phyloP scores from a whole-genome alignment of 164 flowering plant species.

The Dillenia turbinata region DNA sequence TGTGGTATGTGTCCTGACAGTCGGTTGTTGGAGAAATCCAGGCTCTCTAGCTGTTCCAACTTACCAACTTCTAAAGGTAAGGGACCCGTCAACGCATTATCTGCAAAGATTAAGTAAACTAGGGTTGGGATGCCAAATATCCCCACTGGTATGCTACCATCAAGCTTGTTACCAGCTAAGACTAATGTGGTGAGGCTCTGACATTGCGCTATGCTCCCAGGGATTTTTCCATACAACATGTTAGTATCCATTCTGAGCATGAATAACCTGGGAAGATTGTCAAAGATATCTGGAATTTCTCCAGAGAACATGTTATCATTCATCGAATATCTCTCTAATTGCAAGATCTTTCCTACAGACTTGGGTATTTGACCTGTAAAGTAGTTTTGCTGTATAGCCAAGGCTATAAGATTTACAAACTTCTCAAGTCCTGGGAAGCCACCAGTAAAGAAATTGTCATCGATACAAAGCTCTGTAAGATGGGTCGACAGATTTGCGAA shows the following conservation, averaged over 20 bases:
- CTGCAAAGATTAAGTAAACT: neutral
- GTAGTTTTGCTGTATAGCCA: slow-evolving; percentile 4
- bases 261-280: slow-evolving; percentile 7
- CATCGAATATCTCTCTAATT: neutral
- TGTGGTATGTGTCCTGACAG: slow-evolving; percentile 1
- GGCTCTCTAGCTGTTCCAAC: neutral
- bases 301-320: slow-evolving; percentile 4
- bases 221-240: slow-evolving; percentile 14
- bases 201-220: slow-evolving; percentile 1
- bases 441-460: slow-evolving; percentile 5
- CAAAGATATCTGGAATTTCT: slow-evolving; percentile 9
- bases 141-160: slow-evolving; percentile 8
- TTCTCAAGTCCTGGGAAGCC: slow-evolving; percentile 6
- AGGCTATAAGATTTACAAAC: slow-evolving; percentile 8
- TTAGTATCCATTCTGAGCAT: slow-evolving; percentile 7
- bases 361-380: slow-evolving; percentile 6
- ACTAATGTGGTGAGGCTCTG: neutral
- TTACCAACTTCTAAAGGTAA: slow-evolving; percentile 2
- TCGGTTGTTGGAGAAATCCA: slow-evolving; percentile 4
- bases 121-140: slow-evolving; percentile 6
- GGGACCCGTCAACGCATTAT: neutral
- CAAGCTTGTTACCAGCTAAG: neutral
- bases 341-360: slow-evolving; percentile 1
- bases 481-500: slow-evolving; percentile 8
- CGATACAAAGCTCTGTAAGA: slow-evolving; percentile 11